phyloP scores from a whole-genome alignment of 2,329 filamentous ascomycete genomes.

The Fusarium incarnatum region DNA sequence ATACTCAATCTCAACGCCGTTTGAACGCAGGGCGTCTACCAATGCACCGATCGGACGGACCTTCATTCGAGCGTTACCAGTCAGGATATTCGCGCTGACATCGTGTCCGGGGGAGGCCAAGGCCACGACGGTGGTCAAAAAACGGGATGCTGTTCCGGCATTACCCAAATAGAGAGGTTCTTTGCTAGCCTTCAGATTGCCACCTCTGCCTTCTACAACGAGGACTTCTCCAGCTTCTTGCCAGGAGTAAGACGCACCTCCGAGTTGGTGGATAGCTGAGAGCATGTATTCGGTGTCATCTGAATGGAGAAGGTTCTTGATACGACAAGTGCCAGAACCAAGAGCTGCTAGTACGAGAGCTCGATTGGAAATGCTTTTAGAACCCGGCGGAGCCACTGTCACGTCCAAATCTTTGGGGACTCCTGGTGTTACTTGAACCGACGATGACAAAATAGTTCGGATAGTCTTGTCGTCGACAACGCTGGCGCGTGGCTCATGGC shows the following conservation, averaged over 20 bases:
- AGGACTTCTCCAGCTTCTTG: constrained; percentile 93
- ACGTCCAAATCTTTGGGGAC: constrained; percentile 74
- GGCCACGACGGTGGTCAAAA: constrained; percentile 90
- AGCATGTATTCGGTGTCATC: constrained; percentile 99
- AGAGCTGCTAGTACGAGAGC: constrained; percentile 94
- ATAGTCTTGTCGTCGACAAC: constrained; percentile 90
- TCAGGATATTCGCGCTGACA: constrained; percentile 77
- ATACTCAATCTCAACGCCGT: constrained; percentile 89
- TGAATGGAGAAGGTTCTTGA: constrained; percentile 93
- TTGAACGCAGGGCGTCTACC: constrained; percentile 87
- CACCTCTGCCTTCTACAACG: constrained; percentile 91
- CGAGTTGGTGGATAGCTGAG: constrained; percentile 85
- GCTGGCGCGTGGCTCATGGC: constrained; percentile 87
- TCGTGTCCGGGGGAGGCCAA: constrained; percentile 77
- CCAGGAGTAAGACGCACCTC: constrained; percentile 91
- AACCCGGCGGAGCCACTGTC: constrained; percentile 88
- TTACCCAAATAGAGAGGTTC: constrained; percentile 93
- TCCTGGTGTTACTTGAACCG: constrained; percentile 78
- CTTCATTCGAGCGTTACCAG: constrained; percentile 97
- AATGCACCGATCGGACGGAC: constrained; percentile 92
- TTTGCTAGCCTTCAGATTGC: constrained; percentile 79
- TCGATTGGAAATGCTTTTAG: constrained; percentile 97
- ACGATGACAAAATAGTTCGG: constrained; percentile 82
- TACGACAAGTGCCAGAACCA: constrained; percentile 84
- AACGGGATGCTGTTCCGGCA: constrained; percentile 94